Evolutionary conservation across 2,329 filamentous ascomycete genomes (phyloP), one percentile per base, ranked within the genome.

Genomic region (Penicillium sp.): DNA sequence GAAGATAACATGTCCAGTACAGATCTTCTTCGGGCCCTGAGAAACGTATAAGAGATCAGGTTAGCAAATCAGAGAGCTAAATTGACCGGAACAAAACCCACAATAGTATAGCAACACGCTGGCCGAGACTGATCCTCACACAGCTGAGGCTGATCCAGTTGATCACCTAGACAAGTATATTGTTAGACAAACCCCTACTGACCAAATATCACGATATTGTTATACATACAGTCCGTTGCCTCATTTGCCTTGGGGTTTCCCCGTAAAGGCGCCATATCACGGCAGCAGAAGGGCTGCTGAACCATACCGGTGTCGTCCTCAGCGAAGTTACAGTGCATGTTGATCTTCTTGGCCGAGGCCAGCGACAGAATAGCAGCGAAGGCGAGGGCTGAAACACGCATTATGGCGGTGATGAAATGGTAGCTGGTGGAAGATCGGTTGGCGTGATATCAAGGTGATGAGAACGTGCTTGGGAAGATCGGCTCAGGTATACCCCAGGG

Each of bases 51-150:
- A 38, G n/a, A 50, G 46, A 11, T 6, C 38, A 27, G 16, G 19
- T 55, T 39, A 57, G 40, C 27, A n/a, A 45, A 3, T 7, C 21
- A 39, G 36, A 23, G 48, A 43, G 13, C 9, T 5, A 15, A 23
- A 27, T 5, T 25, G 15, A 48, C 25, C 7, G 31, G 34, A 50
- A n/a, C 10, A 38, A 46, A n/a, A 67, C 70, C 64, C 41, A 72
- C 70, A 64, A 70, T 68, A 7, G 58, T 51, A 55, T 72, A 71
- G 55, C 70, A 71, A 51, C 70, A 72, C 50, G 65, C 68, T 21
- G 67, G 60, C 7, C 66, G 63, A 47, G 68, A 71, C 38, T 57
- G 43, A 16, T 67, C 65, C 39, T 65, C 60, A n/a, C 66, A 67
- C n/a, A 63, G 43, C 55, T 70, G 64, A 27, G 65, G 64, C n/a